Evolutionary conservation across 768 basidiomycete genomes (phyloP), one percentile per base, ranked within the genome.

Genomic region (Steccherinum ochraceum): DNA sequence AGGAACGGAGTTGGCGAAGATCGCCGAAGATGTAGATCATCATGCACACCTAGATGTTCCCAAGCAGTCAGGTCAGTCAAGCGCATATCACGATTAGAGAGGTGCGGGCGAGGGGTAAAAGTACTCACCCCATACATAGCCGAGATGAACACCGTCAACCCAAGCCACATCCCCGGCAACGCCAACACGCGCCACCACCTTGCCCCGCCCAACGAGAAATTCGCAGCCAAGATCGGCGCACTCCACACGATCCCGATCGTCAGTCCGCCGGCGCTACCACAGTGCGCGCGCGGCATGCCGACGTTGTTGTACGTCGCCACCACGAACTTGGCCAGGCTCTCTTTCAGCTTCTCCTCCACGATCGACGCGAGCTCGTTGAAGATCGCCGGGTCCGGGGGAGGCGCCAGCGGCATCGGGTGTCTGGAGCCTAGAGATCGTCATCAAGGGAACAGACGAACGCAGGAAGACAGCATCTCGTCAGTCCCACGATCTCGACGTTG

Each of bases 21-120:
- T 90, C 88, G 5, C 88, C 88, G 58, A 89, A 88, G 24, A 89
- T 61, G 61, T 89, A 90, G 4, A 90, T 78, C 61, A 86, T 86
- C 50, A 89, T 62, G 61, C 88, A 90, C 11, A 77, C 63, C 76
- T 66, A 26, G n/a, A n/a, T 40, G 7, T 5, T 5, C 13, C 20
- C 12, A 2, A 47, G 20, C 10, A 16, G 11, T 10, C 43, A 45
- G 35, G 35, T 46, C 45, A 25, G 24, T 46, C 18, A 43, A 43
- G 7, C 7, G 41, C 41, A 7, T 10, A n/a, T 5, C 7, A 43
- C 11, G 41, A 23, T 5, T 10, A n/a, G 11, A 43, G 21, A 43
- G 7, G 19, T 43, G 21, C 41, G 18, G 16, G 30, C 30, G 30
- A 30, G 35, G 16, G 10, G 23, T 44, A 23, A 41, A 40, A 7